These are phyloP conservation scores for Phytophthora pluvialis DNA, from an alignment of 352 stramenopile genomes.

Conservation along the genomic window DNA sequence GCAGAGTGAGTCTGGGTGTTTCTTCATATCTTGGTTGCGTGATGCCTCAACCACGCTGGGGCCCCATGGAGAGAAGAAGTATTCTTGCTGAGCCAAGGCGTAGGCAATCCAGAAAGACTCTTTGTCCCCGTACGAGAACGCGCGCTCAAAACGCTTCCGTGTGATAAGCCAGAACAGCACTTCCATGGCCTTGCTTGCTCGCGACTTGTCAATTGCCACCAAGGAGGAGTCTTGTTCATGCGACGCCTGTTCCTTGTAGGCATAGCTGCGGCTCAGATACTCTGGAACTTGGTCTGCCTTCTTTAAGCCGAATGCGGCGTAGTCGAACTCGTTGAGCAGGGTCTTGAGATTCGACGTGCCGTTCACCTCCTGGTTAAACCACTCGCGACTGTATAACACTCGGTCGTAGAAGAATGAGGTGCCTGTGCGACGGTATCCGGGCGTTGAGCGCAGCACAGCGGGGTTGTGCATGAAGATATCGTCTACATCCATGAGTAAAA, in stretches of 20 bases:
- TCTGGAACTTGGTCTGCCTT: constrained; percentile 18
- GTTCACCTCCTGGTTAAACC: constrained; percentile 38
- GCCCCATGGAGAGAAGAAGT: no score
- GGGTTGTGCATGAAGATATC: no score
- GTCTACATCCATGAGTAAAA: constrained; percentile 56
- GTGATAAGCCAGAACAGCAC: no score
- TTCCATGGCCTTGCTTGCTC: no score
- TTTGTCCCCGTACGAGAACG: no score
- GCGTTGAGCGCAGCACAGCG: no score
- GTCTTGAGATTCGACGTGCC: constrained; percentile 46
- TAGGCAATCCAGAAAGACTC: no score
- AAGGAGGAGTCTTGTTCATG: constrained; percentile 75
- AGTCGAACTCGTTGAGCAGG: constrained; percentile 55
- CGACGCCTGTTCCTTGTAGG: constrained; percentile 45
- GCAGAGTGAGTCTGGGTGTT: constrained; percentile 13
- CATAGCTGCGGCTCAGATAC: constrained; percentile 47
- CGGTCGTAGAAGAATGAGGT: constrained; percentile 53
- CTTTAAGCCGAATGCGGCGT: constrained; percentile 40
- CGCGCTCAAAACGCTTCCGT: no score
- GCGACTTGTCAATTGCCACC: constrained; percentile 39
- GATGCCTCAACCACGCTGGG: no score
- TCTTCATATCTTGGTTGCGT: no score
- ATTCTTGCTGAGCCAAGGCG: no score
- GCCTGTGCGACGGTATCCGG: constrained; percentile 46
- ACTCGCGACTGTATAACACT: constrained; percentile 34